A percentile compares a stretch with the other conserved stretches of the same genome.
Evolutionary conservation across 495 filamentous ascomycete genomes (phyloP).

Genomic region (Neurospora cerealis): DNA sequence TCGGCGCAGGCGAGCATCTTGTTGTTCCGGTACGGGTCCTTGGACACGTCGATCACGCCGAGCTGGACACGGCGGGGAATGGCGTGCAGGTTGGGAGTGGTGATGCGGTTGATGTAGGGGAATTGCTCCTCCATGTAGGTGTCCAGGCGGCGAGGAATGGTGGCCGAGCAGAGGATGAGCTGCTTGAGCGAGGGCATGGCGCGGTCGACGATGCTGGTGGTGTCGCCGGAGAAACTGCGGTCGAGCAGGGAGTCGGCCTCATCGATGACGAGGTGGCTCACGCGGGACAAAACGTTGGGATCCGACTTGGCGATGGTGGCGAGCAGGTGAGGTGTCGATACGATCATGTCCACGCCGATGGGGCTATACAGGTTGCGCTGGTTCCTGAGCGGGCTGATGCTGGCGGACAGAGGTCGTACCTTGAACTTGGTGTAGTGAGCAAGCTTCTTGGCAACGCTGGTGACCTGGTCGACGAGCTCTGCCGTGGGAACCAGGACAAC

Average conservation of each 20-base stretch:
- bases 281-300: conserved; percentile 79
- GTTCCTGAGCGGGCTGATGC: conserved; percentile 66
- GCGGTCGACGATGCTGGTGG: conserved; percentile 69
- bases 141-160: conserved; percentile 84
- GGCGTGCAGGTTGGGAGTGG: conserved; percentile 89
- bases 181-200: conserved; percentile 68
- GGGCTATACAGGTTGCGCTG: conserved; percentile 74
- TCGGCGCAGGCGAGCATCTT: conserved; percentile 87
- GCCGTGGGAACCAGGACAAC: conserved; percentile 89
- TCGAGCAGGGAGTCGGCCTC: conserved; percentile 95
- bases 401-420: conserved; percentile 67
- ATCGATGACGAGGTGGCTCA: conserved; percentile 79
- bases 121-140: conserved; percentile 68
- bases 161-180: conserved; percentile 92
- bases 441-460: conserved; percentile 63
- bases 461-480: conserved; percentile 86
- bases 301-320: conserved; percentile 74
- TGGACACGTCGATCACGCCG: conserved; percentile 82
- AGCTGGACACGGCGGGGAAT: conserved; percentile 92
- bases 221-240: conserved; percentile 76
- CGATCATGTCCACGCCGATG: conserved; percentile 71
- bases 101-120: conserved; percentile 72
- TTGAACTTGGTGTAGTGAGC: conserved; percentile 78
- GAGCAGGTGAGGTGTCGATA: conserved; percentile 83
- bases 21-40: conserved; percentile 84